A percentile compares a stretch with the other conserved stretches of the same genome.
Evolutionary conservation across 2,329 filamentous ascomycete genomes (phyloP).

Genomic region (Zelopaecilomyces penicillatus): DNA sequence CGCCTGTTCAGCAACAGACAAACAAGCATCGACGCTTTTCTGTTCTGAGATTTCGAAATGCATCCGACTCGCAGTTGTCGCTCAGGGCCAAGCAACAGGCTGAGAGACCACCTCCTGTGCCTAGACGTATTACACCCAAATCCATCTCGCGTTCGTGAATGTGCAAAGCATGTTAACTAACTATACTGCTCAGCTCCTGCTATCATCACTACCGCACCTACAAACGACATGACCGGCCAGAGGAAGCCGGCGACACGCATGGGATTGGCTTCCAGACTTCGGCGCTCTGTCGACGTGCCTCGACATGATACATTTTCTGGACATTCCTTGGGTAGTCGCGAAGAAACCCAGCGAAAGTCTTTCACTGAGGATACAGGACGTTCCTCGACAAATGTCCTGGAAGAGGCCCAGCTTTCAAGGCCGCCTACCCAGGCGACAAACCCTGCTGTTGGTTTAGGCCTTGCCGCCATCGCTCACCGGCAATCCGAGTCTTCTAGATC

Average conservation of each 20-base stretch:
- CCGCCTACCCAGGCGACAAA: constrained; percentile 21
- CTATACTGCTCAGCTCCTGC: constrained; percentile 42
- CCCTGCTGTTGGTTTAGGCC: constrained; percentile 28
- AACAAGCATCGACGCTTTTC: constrained; percentile 54
- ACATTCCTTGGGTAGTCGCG: not conserved
- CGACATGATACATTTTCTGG: constrained; percentile 18
- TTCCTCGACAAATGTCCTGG: constrained; percentile 33
- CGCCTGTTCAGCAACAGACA: constrained; percentile 44
- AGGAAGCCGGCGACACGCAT: constrained; percentile 50
- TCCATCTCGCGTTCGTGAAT: constrained; percentile 1
- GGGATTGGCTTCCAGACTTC: constrained; percentile 43
- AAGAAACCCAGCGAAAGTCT: constrained; percentile 21
- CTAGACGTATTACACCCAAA: constrained; percentile 35
- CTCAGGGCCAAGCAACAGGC: constrained; percentile 62
- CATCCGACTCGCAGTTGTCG: constrained; percentile 84
- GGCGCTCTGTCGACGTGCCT: constrained; percentile 42
- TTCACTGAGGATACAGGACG: constrained; percentile 36
- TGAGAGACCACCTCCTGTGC: constrained; percentile 48
- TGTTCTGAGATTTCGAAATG: constrained; percentile 79
- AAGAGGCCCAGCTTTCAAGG: constrained; percentile 42
- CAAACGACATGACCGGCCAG: constrained; percentile 48
- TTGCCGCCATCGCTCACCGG: constrained; percentile 41
- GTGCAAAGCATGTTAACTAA: constrained; percentile 18
- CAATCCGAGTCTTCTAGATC: constrained; percentile 74
- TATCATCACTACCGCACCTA: constrained; percentile 91